Evolutionary conservation across 352 stramenopile species (phyloP).

Genomic region (Phytophthora litchii): DNA sequence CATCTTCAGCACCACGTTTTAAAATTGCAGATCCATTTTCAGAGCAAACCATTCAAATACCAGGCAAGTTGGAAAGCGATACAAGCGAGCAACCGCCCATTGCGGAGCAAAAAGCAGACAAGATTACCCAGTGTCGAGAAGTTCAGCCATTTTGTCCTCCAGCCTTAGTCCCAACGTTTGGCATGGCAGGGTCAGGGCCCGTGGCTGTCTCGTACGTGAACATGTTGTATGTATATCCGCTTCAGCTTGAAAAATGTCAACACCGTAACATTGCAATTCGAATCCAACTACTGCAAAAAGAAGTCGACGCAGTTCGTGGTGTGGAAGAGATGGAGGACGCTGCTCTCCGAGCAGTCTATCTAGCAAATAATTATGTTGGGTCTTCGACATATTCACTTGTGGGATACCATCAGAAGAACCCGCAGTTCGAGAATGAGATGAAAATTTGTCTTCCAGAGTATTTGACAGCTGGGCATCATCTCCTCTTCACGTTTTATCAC

Average conservation of each 20-base stretch:
- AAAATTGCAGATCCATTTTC: constrained; percentile 50
- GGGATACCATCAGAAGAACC: constrained; percentile 82
- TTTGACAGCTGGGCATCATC: constrained; percentile 53
- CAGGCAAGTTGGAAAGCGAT: constrained; percentile 3
- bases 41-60: constrained; percentile 4
- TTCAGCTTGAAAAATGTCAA: constrained; percentile 68
- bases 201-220: constrained; percentile 67
- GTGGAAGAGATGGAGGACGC: constrained; percentile 40
- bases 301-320: constrained; percentile 52
- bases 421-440: constrained; percentile 77
- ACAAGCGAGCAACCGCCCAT: background rate
- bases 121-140: constrained; percentile 45
- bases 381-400: constrained; percentile 51
- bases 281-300: constrained; percentile 61
- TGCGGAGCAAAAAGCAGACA: constrained; percentile 2
- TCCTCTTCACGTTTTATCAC: constrained; percentile 82
- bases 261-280: constrained; percentile 73
- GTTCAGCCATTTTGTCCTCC: constrained; percentile 69
- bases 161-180: constrained; percentile 38
- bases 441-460: constrained; percentile 69
- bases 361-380: constrained; percentile 29
- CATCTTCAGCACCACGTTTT: constrained; percentile 10
- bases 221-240: constrained; percentile 67
- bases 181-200: constrained; percentile 52
- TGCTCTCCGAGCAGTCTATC: constrained; percentile 48